Base-by-base conservation (phyloP, 2,329 filamentous ascomycete genomes). In the Penicillium sp. region DNA sequence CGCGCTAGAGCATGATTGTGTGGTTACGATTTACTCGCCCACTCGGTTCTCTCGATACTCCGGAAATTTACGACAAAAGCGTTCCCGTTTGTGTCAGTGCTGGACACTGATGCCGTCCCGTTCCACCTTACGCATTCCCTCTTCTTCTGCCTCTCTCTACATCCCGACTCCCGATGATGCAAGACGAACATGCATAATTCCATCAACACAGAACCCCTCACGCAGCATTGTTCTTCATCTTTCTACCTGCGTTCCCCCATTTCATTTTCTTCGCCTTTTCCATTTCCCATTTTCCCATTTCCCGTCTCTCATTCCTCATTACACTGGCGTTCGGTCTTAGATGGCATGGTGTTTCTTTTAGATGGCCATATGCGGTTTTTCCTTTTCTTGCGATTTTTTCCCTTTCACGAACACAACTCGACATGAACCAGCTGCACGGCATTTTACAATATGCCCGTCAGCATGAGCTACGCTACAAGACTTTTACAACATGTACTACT, bases 1-100 rank as follows among this genome's bases (percentile, higher is more conserved):
- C 64, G 70, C 55, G 68, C 67, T 43, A 59, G 68, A 55, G 61
- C 53, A 36, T 68, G 58, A 64, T 33, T 33, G 8, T 18, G 37
- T 18, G 35, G 6, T 3, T 12, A 33, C 4, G 42, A 41, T 31
- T 19, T 14, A 6, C n/a, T n/a, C 13, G 34, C 18, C 6, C 11
- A 34, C 16, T 9, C 29, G 39, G 29, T 41, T 13, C 35, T 28
- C 19, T 22, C 19, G 19, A 22, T 28, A 13, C 13, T 35, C 5
- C 22, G 5, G 7, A 25, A 19, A 43, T 30, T 41, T 25, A 40
- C 18, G 30, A 38, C 44, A 41, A 50, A 55, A 51, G 19, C 34
- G 18, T 22, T 14, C 36, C 30, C 31, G 41, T 28, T 14, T 14
- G 28, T n/a, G 28, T 46, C 47, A 34, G 45, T 58, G 59, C 59